A percentile compares a stretch with the other conserved stretches of the same genome.
Evolutionary conservation across 495 filamentous ascomycete species (phyloP).

Genomic region (Recurvomyces mirabilis): DNA sequence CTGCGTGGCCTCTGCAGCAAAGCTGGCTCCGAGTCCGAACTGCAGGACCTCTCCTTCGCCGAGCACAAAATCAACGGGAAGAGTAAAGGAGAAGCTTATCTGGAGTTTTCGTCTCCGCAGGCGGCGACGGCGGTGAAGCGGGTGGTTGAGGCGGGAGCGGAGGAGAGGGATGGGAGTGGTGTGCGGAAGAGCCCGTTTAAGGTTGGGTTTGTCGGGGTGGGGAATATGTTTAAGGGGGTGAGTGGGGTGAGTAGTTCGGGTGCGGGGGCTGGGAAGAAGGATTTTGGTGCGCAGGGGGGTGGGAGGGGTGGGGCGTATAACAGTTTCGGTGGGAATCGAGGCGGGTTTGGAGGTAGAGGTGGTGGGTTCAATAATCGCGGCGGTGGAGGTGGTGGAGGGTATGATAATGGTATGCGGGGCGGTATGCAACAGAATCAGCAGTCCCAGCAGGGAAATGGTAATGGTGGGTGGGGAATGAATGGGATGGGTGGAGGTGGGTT

Average conservation of each 20-base stretch:
- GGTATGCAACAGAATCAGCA: slow-evolving; percentile 2
- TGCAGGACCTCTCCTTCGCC: slow-evolving; percentile 89
- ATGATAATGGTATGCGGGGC: slow-evolving; percentile 1
- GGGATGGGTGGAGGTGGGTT: slow-evolving; percentile 20
- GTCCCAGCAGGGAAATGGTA: background rate
- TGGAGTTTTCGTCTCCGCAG: slow-evolving; percentile 74
- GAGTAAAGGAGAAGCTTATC: slow-evolving; percentile 89
- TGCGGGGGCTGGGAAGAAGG: slow-evolving; percentile 13
- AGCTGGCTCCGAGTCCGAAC: slow-evolving; percentile 63
- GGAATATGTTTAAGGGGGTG: slow-evolving; percentile 12
- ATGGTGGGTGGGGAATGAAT: slow-evolving; percentile 9
- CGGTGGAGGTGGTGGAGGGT: slow-evolving; percentile 26
- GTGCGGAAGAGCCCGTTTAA: slow-evolving; percentile 14
- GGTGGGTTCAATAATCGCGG: slow-evolving; percentile 27
- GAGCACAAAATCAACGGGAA: slow-evolving; percentile 99
- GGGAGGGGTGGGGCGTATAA: slow-evolving; percentile 12
- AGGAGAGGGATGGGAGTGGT: slow-evolving; percentile 32
- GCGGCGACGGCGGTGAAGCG: slow-evolving; percentile 79
- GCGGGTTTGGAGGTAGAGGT: slow-evolving; percentile 26
- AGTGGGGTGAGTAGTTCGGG: no score
- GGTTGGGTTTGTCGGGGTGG: slow-evolving; percentile 6
- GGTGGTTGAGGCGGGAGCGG: slow-evolving; percentile 48
- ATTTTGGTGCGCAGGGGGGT: background rate
- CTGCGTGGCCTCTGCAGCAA: slow-evolving; percentile 48
- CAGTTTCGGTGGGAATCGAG: slow-evolving; percentile 39